A percentile compares a stretch with the other conserved stretches of the same genome.
phyloP scores from a whole-genome alignment of 306 rosid genomes.

The Canavalia ensiformis region DNA sequence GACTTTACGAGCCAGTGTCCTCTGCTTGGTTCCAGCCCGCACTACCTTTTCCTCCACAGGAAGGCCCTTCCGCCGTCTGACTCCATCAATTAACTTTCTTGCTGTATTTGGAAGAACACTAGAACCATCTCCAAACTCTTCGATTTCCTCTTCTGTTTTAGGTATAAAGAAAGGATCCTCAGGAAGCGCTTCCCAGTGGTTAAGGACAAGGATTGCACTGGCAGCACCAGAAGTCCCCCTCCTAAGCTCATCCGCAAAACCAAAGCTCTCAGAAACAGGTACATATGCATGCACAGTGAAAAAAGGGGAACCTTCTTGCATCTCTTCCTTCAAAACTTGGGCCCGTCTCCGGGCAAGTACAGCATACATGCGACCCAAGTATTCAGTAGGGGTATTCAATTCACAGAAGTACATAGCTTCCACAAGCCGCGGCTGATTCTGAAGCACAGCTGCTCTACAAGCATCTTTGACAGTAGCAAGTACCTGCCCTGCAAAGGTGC shows the following conservation, averaged over 20 bases:
- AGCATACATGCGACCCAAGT: constrained; percentile 87
- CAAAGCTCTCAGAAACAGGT: constrained; percentile 92
- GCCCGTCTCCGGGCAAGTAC: constrained; percentile 91
- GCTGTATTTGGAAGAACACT: constrained; percentile 93
- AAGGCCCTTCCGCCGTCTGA: constrained; percentile 88
- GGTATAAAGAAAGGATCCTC: constrained; percentile 97
- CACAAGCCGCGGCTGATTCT: constrained; percentile 82
- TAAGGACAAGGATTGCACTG: constrained; percentile 86
- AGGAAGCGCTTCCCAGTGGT: constrained; percentile 91
- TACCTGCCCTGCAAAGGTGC: constrained; percentile 83
- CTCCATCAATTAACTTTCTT: constrained; percentile 80
- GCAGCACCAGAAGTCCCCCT: constrained; percentile 90
- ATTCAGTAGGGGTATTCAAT: constrained; percentile 77
- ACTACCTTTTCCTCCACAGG: constrained; percentile 92
- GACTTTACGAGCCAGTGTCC: constrained; percentile 93
- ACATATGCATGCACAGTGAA: constrained; percentile 91
- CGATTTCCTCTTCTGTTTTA: constrained; percentile 87
- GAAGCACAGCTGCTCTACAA: constrained; percentile 84
- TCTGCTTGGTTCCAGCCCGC: constrained; percentile 90
- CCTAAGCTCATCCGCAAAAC: constrained; percentile 91
- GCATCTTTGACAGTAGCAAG: constrained; percentile 89
- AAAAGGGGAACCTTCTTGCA: constrained; percentile 97
- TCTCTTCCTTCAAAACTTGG: constrained; percentile 81
- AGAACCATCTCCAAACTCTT: constrained; percentile 96
- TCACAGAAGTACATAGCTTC: constrained; percentile 98